Evolutionary conservation across 768 basidiomycete species (phyloP).

Genomic region (Boletus rufocinnamomeus): DNA sequence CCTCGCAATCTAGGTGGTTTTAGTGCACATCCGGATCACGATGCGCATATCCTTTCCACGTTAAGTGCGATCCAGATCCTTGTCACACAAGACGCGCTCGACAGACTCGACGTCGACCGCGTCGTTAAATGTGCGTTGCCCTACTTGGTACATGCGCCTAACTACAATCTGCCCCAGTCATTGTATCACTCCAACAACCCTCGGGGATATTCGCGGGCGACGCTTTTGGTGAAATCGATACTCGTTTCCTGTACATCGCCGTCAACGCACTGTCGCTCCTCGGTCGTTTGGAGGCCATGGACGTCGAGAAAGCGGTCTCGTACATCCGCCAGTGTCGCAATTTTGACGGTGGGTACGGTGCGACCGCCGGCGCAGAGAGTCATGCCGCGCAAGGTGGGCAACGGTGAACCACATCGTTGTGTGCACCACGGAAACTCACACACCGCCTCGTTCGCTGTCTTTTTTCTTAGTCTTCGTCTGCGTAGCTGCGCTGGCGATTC

Average conservation of each 20-base stretch:
- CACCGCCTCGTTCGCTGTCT: background rate
- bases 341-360: slow-evolving; percentile 96
- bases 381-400: slow-evolving; percentile 84
- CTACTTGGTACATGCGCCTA: background rate
- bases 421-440: background rate
- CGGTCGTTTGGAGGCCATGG: slow-evolving; percentile 67
- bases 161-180: slow-evolving; percentile 50
- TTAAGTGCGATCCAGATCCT: slow-evolving; percentile 93
- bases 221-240: slow-evolving; percentile 87
- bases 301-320: slow-evolving; percentile 63
- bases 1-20: slow-evolving; percentile 66
- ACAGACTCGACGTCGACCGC: slow-evolving; percentile 67
- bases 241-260: slow-evolving; percentile 89
- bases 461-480: slow-evolving; percentile 77
- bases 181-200: slow-evolving; percentile 79
- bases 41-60: slow-evolving; percentile 85
- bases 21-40: slow-evolving; percentile 90
- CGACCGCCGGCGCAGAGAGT: slow-evolving; percentile 81
- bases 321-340: slow-evolving; percentile 83
- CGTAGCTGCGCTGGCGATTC: slow-evolving; percentile 81
- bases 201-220: slow-evolving; percentile 93
- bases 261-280: slow-evolving; percentile 81
- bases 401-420: too few species aligned
- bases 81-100: slow-evolving; percentile 77
- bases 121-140: slow-evolving; percentile 67